These are phyloP conservation scores for Rhinocladiella similis DNA, from an alignment of 2,329 filamentous ascomycete species.

Conservation along the genomic window DNA sequence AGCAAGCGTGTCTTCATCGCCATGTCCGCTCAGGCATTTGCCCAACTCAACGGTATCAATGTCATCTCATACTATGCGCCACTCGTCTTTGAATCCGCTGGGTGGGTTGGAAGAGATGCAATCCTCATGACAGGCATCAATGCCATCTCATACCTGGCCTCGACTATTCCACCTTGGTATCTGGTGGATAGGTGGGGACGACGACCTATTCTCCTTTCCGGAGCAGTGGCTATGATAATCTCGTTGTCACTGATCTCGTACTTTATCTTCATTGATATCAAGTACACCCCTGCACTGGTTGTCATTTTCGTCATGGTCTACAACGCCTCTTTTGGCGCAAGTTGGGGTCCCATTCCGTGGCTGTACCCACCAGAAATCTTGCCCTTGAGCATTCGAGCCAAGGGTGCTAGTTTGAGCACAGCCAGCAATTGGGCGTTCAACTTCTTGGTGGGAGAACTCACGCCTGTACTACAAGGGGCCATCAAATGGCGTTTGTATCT, in stretches of 20 bases:
- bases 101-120: conserved; percentile 88
- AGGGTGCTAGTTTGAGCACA: conserved; percentile 93
- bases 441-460: conserved; percentile 94
- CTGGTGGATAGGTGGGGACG: conserved; percentile 90
- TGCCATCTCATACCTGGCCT: conserved; percentile 83
- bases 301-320: conserved; percentile 98
- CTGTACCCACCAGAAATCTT: conserved; percentile 98
- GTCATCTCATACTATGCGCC: conserved; percentile 99
- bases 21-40: conserved; percentile 95
- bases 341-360: conserved; percentile 99
- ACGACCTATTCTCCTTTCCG: conserved; percentile 83
- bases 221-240: conserved; percentile 84
- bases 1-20: conserved; percentile 92
- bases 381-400: conserved; percentile 92
- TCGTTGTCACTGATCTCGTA: conserved; percentile 90
- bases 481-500: conserved; percentile 95
- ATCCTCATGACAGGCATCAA: conserved; percentile 98
- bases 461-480: conserved; percentile 84
- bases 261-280: conserved; percentile 86
- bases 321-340: conserved; percentile 94
- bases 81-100: conserved; percentile 91
- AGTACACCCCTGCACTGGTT: conserved; percentile 75
- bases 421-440: conserved; percentile 98
- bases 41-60: conserved; percentile 98
- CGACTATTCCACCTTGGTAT: conserved; percentile 96